Base-by-base conservation (phyloP, 75 land plant genomes). In the Cryptomeria japonica region DNA sequence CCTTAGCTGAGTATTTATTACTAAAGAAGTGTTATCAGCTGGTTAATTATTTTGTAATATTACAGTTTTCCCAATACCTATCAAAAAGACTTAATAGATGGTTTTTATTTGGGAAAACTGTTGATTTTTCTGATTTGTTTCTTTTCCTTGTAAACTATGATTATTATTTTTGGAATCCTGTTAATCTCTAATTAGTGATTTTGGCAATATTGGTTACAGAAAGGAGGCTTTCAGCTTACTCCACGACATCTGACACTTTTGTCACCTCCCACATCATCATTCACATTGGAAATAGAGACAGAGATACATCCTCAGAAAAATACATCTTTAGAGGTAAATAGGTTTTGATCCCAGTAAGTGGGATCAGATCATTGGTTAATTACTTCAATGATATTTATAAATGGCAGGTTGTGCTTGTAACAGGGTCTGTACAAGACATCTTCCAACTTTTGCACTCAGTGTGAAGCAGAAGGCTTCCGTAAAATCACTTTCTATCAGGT, bases 391-490 rank as follows among this genome's bases (percentile, higher is more conserved):
- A 28, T 46, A 39, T 32, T 36, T 86, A 44, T 86, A 31, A 68
- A 22, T 47, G 3, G 25, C 22, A 39, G 1, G 6, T 16, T 61
- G 72, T 75, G 6, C 61, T 51, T 49, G 51, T 49, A 88, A 46
- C 86, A 96, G 99, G 99, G 99, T 5, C 93, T 97, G 55, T 97
- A 97, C 92, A 96, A 94, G 87, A 89, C 98, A 75, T 90, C 95
- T 76, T 96, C 95, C 3, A 95, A 94, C 83, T 97, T 96, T 87
- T 97, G 99, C 72, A 97, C 99, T 19, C 99, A 97, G 87, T 97
- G 99, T 92, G 99, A 97, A 92, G 99, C 99, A 73, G 98, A 97
- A 87, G 99, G 99, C 78, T 97, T 97, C 80, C 93, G 99, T 13
- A 97, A 95, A 90, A 97, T 97, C 25, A 97, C 97, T 42, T 97